phyloP scores from a whole-genome alignment of 1,139 yeast species.

The Candida tunisiensis region DNA sequence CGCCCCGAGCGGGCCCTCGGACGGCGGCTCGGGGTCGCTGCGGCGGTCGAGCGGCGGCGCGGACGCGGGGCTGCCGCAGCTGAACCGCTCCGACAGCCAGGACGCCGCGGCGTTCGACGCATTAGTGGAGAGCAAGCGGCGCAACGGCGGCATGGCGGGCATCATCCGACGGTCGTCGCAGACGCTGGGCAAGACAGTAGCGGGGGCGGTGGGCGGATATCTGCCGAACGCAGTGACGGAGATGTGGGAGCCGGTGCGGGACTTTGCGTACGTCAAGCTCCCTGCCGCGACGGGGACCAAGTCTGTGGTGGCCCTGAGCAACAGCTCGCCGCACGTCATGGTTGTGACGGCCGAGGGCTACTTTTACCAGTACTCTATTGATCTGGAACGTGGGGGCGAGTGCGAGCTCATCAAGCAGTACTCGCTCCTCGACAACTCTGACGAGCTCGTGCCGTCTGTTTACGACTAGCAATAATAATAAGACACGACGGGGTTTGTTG shows the following conservation, averaged over 20 bases:
- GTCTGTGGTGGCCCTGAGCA: conserved; percentile 25
- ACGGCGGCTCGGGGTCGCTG: conserved; percentile 4
- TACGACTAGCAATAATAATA: too few relatives aligned
- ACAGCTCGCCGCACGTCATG: conserved; percentile 43
- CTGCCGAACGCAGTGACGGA: conserved; percentile 75
- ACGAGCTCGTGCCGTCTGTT: too few relatives aligned
- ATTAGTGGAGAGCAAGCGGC: conserved; percentile 3
- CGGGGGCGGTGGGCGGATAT: conserved; percentile 77
- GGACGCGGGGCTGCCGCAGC: conserved; percentile 1
- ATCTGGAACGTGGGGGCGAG: conserved; percentile 87
- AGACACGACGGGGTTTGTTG: too few relatives aligned
- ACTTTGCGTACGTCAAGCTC: conserved; percentile 82
- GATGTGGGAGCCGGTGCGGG: conserved; percentile 71
- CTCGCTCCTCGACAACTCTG: conserved; percentile 19
- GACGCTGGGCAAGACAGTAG: conserved; percentile 55
- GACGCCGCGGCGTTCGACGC: conserved; percentile 3
- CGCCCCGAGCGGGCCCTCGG: conserved; percentile 4
- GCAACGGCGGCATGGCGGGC: conserved; percentile 6
- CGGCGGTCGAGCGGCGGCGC: conserved; percentile 1
- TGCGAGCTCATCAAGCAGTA: conserved; percentile 66
- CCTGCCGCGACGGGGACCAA: conserved; percentile 31
- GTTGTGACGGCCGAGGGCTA: conserved; percentile 83
- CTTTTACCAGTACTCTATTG: conserved; percentile 72
- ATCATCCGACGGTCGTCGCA: conserved; percentile 34
- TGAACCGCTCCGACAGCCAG: background rate